Evolutionary conservation across 176 grass and related monocot genomes (phyloP), one percentile per base, ranked within the genome.

Genomic region (Hsuehochloa calcarea): DNA sequence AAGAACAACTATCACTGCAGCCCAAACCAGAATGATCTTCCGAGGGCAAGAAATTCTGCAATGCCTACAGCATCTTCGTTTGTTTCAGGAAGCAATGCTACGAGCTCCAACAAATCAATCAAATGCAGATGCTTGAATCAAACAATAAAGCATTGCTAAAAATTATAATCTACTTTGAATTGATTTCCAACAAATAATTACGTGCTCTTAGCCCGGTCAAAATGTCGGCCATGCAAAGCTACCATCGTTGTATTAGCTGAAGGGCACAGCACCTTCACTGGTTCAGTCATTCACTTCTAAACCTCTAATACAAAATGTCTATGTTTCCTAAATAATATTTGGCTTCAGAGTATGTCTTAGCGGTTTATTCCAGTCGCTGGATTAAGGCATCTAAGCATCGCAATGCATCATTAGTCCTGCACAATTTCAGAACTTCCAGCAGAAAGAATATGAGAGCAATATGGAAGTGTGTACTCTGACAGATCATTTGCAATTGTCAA

Each of bases 371-470:
- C 38, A 71, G 70, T 74, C 23, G 37, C 58, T 59, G 75, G 61
- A 84, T 85, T 47, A 82, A 46, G 79, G 72, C 80, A 73, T 86
- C 50, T 23, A 79, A 78, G 40, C 78, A 75, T 51, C 79, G 22
- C n/a, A 41, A 40, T 68, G 74, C 74, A 52, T 78, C 85, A 83
- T 87, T 52, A 90, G 80, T 83, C 70, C 80, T 90, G 89, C 74
- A 60, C 74, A 74, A 74, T 79, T 86, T 87, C 74, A 74, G 72
- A 84, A 82, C 84, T 87, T 80, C 84, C 81, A 86, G 80, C 84
- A 72, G 50, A 79, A 87, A 90, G 80, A 90, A 87, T 83, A 49
- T 19, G 68, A 38, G 74, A 83, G 65, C 35, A 74, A 74, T 90
- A 78, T 60, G 46, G 37, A 61, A n/a, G 60, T 50, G 65, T 78